Evolutionary conservation across 1,139 yeast genomes (phyloP).

Genomic region (Pichia sp.): DNA sequence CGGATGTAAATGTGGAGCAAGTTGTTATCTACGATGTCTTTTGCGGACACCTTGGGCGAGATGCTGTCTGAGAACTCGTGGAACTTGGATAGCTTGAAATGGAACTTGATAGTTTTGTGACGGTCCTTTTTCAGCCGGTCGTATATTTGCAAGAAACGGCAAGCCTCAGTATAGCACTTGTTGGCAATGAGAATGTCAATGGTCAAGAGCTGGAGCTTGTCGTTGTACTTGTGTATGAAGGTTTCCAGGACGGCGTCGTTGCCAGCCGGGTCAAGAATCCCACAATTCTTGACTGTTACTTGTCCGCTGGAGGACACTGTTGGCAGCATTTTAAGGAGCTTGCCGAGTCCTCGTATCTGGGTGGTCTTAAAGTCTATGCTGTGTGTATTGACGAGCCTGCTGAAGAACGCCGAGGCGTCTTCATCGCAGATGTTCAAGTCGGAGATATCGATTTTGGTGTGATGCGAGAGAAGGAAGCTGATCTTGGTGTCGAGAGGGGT

Average conservation of each 20-base stretch:
- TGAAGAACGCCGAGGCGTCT: slow-evolving; percentile 1
- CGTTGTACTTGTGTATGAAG: slow-evolving; percentile 8
- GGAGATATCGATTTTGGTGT: not conserved
- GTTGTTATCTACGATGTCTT: slow-evolving; percentile 5
- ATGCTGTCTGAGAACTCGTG: not conserved
- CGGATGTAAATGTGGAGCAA: slow-evolving; percentile 11
- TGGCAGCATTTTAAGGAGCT: slow-evolving; percentile 11
- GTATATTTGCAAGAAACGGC: not conserved
- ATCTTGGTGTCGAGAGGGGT: slow-evolving; percentile 4
- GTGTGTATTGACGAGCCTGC: not conserved
- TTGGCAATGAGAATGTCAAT: slow-evolving; percentile 12
- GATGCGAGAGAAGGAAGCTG: slow-evolving; percentile 6
- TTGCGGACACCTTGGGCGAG: not conserved
- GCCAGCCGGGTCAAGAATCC: slow-evolving; percentile 6
- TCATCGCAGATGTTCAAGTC: slow-evolving; percentile 12
- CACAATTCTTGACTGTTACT: slow-evolving; percentile 16
- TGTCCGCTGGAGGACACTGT: slow-evolving; percentile 8
- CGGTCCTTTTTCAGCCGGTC: not conserved
- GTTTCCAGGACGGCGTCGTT: not conserved
- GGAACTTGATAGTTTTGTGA: slow-evolving; percentile 1
- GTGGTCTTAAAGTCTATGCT: slow-evolving; percentile 6
- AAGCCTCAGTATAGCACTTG: slow-evolving; percentile 10
- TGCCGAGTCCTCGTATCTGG: slow-evolving; percentile 12
- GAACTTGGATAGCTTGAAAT: slow-evolving; percentile 13
- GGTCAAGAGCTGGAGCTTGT: slow-evolving; percentile 14